Evolutionary conservation across 1,284 basidiomycete genomes (phyloP), one percentile per base, ranked within the genome.

Genomic region (Boletus hoseneyae): DNA sequence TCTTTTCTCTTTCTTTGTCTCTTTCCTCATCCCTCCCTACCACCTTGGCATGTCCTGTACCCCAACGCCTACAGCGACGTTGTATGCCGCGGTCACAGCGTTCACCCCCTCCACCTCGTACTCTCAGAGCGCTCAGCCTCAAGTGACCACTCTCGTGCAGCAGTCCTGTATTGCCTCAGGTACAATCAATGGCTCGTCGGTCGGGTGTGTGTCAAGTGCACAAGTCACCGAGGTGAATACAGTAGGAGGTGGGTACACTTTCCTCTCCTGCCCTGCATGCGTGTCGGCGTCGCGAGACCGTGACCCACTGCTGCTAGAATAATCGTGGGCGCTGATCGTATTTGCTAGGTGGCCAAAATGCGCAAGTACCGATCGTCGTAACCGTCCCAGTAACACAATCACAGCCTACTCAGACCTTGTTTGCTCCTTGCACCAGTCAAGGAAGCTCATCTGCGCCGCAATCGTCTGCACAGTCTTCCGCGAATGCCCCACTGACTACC

Each of bases 341-440:
- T 55, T 47, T 25, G 11, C 47, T 45, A 69, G 63, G 60, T 18
- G 57, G 60, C 12, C 64, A 66, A 23, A 66, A 67, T 6, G 61
- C 62, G 1, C 64, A 67, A 45, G 61, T 72, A 13, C 74, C 74
- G 13, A 48, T 74, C 12, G 55, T 68, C 33, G 49, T 72, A 12
- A 70, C 67, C 0, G 54, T 68, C 15, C 57, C 66, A 7, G 54
- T 70, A 23, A 62, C 58, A 11, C 51, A 62, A 13, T 58, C 63
- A 12, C 55, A 59, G 11, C 65, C 75, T 1, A 77, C 69, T 1
- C 61, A 66, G 9, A 76, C 74, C 3, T 57, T 75, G 29, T 77
- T 69, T 55, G 62, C 68, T 3, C 64, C 72, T 15, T 68, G 63
- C 13, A 32, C 56, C 10, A 27, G 19, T n/a, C 47, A 25, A 16